A percentile compares a stretch with the other conserved stretches of the same genome.
Evolutionary conservation across 2,329 filamentous ascomycete genomes (phyloP).

Genomic region (Sporothrix brasiliensis): DNA sequence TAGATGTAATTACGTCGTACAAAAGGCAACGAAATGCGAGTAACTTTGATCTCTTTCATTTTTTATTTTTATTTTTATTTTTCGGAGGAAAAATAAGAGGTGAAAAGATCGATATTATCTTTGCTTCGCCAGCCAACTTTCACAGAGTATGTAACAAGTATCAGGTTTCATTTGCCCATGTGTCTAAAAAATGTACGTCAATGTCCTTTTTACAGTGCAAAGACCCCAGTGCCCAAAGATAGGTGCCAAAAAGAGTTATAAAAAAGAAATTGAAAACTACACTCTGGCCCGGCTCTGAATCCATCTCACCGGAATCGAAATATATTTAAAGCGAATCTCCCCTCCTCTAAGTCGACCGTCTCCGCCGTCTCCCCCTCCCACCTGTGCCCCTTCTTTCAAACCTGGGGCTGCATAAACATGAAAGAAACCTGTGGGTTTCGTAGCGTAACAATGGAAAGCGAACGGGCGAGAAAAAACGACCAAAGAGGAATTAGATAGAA

Average conservation of each 20-base stretch:
- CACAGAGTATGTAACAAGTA: neutral
- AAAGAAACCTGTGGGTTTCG: slow-evolving; percentile 2
- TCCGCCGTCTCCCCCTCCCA: too few species aligned
- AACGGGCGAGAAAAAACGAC: neutral
- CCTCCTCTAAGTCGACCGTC: neutral
- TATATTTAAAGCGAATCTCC: neutral
- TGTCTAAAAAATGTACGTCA: slow-evolving; percentile 8
- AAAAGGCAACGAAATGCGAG: neutral
- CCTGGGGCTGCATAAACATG: neutral
- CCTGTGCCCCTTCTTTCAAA: neutral
- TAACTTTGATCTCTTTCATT: too few species aligned
- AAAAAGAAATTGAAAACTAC: slow-evolving; percentile 11
- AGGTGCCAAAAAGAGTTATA: slow-evolving; percentile 2
- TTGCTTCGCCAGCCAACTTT: neutral
- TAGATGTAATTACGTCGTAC: neutral
- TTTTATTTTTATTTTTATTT: neutral
- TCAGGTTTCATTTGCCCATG: neutral
- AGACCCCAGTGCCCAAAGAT: neutral
- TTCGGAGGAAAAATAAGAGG: neutral
- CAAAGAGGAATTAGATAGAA: neutral
- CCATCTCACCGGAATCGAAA: neutral
- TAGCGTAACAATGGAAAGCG: neutral
- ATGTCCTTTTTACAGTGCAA: slow-evolving; percentile 9
- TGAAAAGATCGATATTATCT: too few species aligned
- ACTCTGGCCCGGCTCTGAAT: neutral